These are phyloP conservation scores for Syzygium grande DNA, from an alignment of 345 rosid species.

Conservation along the genomic window DNA sequence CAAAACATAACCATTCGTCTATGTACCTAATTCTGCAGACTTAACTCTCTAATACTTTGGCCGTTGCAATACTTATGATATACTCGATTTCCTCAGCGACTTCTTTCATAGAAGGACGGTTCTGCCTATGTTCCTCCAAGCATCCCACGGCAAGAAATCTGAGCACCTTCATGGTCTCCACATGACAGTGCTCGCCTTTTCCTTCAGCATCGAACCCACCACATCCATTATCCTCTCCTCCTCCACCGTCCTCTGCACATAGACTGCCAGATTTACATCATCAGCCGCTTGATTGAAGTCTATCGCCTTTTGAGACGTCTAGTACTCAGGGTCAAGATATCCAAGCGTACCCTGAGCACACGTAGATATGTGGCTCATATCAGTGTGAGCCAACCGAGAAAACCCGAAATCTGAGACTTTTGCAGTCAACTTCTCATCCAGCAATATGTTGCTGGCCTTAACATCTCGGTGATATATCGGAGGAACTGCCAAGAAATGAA, in stretches of 20 bases:
- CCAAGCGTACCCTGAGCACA: slow-evolving; percentile 44
- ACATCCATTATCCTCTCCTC: slow-evolving; percentile 29
- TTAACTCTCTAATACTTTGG: neutral
- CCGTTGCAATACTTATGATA: slow-evolving; percentile 13
- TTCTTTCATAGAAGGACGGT: slow-evolving; percentile 57
- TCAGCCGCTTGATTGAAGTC: slow-evolving; percentile 25
- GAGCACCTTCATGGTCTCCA: slow-evolving; percentile 46
- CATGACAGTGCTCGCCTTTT: slow-evolving; percentile 6
- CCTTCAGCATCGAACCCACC: slow-evolving; percentile 20
- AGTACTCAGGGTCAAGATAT: slow-evolving; percentile 37
- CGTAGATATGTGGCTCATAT: slow-evolving; percentile 32
- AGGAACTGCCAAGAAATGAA: slow-evolving; percentile 29
- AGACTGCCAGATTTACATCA: slow-evolving; percentile 37
- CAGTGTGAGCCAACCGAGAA: slow-evolving; percentile 30
- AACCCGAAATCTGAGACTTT: slow-evolving; percentile 43
- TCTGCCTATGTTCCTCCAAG: slow-evolving; percentile 48
- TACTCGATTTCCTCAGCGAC: slow-evolving; percentile 43
- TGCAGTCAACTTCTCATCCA: slow-evolving; percentile 30
- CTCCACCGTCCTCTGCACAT: slow-evolving; percentile 19
- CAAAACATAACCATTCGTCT: neutral
- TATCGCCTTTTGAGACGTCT: slow-evolving; percentile 30
- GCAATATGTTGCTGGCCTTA: slow-evolving; percentile 41
- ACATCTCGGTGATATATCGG: slow-evolving; percentile 41
- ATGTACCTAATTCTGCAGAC: neutral
- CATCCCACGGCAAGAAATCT: slow-evolving; percentile 32